A percentile compares a stretch with the other conserved stretches of the same genome.
Evolutionary conservation across 257 asterid species (phyloP).

Genomic region (Solanum chaucha): DNA sequence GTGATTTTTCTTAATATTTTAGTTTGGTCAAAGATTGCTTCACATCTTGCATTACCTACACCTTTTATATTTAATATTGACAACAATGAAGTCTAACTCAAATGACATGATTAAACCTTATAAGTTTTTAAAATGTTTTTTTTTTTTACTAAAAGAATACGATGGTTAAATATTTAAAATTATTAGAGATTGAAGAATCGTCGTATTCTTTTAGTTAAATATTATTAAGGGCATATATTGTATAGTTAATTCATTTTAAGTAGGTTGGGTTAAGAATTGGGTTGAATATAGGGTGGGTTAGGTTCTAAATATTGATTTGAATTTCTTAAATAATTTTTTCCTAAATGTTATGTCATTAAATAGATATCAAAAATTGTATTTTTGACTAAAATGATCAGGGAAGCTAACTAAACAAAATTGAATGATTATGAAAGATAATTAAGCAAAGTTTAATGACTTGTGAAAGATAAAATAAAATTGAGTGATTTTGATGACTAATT

Average conservation of each 20-base stretch:
- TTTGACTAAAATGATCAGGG: not conserved
- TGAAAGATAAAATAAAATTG: not conserved
- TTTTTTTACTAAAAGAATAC: not conserved
- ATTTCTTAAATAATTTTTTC: not conserved
- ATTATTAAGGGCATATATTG: not conserved
- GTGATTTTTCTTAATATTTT: not conserved
- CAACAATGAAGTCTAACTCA: not conserved
- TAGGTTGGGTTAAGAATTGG: not conserved
- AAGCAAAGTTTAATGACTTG: not conserved
- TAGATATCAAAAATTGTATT: not conserved
- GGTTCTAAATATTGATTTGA: not conserved
- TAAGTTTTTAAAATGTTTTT: not conserved
- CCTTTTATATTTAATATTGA: not conserved
- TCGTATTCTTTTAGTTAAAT: not conserved
- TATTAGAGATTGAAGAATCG: not conserved
- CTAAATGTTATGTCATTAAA: not conserved
- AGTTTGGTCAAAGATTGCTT: not conserved
- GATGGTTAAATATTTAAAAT: not conserved
- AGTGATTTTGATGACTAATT: not conserved
- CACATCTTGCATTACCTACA: not conserved
- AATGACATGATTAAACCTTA: not conserved
- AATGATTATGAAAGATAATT: too few relatives aligned
- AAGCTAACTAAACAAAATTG: not conserved
- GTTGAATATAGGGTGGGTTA: not conserved
- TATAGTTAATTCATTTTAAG: not conserved